Evolutionary conservation across 768 basidiomycete genomes (phyloP), one percentile per base, ranked within the genome.

Genomic region (Auricularia sp.): DNA sequence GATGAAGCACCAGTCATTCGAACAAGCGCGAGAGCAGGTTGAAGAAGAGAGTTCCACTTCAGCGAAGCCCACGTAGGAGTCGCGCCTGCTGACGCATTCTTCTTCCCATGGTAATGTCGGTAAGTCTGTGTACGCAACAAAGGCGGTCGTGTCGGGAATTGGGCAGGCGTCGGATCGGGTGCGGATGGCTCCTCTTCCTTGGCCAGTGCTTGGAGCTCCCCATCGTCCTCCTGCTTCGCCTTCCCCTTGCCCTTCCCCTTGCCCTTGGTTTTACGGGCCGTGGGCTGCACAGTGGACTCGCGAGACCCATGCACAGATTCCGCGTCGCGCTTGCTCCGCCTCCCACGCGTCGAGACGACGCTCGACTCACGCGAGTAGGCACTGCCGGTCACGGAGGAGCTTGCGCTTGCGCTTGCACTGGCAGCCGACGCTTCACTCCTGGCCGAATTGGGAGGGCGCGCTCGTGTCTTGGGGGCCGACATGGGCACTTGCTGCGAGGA

Each of bases 51-150:
- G 47, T 51, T 51, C 47, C 47, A 51, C 56, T 59, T 59, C 7
- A 59, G 56, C 24, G 56, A 59, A 6, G 24, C 34, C 56, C 56
- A 59, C 6, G 34, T 59, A 4, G 56, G 56, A 10, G 6, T 24
- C 21, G 34, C 34, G 1, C 29, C 56, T 8, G 56, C 56, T 1
- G 56, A 21, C 21, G 24, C 29, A 10, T 59, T 59, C 24, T 34
- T 24, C 56, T 59, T 59, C 29, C 56, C 56, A 29, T 59, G 56
- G 29, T 59, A 59, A 35, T 59, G 56, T 29, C 56, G 56, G 29
- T 33, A 59, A 7, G 24, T 35, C 56, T 59, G 29, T 10, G 56
- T 59, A 3, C 56, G 56, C 21, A 35, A 34, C 56, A 59, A 18
- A 4, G 56, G 29, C 24, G 56, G 56, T 13, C 56, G 56, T 7